Evolutionary conservation across 441 rosid genomes (phyloP), one percentile per base, ranked within the genome.

Genomic region (Erodium trifolium): DNA sequence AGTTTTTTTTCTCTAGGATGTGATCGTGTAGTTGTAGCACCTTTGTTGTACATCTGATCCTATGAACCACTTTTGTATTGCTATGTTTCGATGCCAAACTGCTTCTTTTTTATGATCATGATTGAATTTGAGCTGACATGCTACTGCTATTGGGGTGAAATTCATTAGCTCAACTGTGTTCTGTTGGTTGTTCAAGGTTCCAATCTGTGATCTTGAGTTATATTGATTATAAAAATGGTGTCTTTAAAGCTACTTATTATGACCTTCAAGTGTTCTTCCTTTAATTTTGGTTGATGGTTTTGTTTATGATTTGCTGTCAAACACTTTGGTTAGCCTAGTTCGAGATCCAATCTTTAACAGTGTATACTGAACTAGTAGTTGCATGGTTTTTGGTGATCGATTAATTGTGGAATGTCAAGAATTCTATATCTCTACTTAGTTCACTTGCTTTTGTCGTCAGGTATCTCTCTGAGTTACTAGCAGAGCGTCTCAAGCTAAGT

Each of bases 381-480:
- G 5, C 37, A 34, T 34, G 37, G 4, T 2, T 57, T 18, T 57
- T 8, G 63, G 27, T 57, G 23, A 7, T 7, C 13, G 3, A 7
- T 57, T 57, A 9, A 57, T 16, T 57, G 23, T 57, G 29, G 63
- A 57, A 16, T 18, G 63, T 10, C 19, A 16, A 57, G 23, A 57
- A 18, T 6, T 57, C 6, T 17, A 7, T 57, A 57, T 57, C 11
- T 57, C 17, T 2, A 57, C 68, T 62, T 70, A 60, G 35, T 47
- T 71, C 17, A 47, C 29, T 65, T 45, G 77, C 67, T 55, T 14
- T 55, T 18, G 19, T 65, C 72, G 64, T 65, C 87, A 92, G 98
- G 78, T 94, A 92, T 81, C 87, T 92, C 31, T 77, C 85, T 0
- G 98, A 88, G 78, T 79, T 94, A 71, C 76, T 86, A 14, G 94